A percentile compares a stretch with the other conserved stretches of the same genome.
These are phyloP conservation scores for Colletotrichum tofieldiae DNA, from an alignment of 2,329 filamentous ascomycete species.

Conservation along the genomic window DNA sequence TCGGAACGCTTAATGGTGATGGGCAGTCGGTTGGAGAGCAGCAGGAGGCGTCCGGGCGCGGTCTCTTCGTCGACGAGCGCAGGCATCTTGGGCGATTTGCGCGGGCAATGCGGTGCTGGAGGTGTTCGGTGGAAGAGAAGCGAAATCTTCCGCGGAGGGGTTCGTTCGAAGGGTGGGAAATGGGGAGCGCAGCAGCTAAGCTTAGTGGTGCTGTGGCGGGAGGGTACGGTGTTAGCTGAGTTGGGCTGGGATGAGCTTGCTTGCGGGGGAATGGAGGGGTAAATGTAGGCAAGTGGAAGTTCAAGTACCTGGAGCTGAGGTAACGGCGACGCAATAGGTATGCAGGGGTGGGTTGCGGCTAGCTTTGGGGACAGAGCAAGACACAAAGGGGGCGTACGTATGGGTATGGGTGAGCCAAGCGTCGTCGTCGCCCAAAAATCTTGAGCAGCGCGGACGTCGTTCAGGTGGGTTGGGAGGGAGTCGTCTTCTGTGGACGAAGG, in stretches of 20 bases:
- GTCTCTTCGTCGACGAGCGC: slow-evolving; percentile 53
- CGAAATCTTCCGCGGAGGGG: slow-evolving; percentile 23
- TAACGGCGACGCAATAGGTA: slow-evolving; percentile 21
- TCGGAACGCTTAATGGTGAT: slow-evolving; percentile 97
- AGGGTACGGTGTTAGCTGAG: slow-evolving; percentile 38
- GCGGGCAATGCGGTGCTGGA: slow-evolving; percentile 1
- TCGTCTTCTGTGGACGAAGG: not conserved
- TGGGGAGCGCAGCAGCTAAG: slow-evolving; percentile 23
- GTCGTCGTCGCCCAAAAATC: not conserved
- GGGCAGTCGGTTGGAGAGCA: slow-evolving; percentile 94
- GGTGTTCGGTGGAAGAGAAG: slow-evolving; percentile 9
- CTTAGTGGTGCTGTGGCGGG: slow-evolving; percentile 28
- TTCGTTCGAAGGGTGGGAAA: slow-evolving; percentile 22
- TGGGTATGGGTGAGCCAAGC: not conserved
- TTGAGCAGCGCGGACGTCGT: not conserved
- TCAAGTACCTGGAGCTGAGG: slow-evolving; percentile 20
- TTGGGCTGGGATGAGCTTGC: slow-evolving; percentile 42
- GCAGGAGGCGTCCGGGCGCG: slow-evolving; percentile 73
- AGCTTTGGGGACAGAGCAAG: not conserved
- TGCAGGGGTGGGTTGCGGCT: slow-evolving; percentile 26
- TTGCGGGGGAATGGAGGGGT: slow-evolving; percentile 43
- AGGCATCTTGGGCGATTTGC: slow-evolving; percentile 53
- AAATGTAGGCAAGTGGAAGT: slow-evolving; percentile 23
- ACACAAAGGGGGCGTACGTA: not conserved
- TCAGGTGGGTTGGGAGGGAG: not conserved